These are phyloP conservation scores for Colletotrichum orbiculare DNA, from an alignment of 2,329 filamentous ascomycete genomes.

Conservation along the genomic window DNA sequence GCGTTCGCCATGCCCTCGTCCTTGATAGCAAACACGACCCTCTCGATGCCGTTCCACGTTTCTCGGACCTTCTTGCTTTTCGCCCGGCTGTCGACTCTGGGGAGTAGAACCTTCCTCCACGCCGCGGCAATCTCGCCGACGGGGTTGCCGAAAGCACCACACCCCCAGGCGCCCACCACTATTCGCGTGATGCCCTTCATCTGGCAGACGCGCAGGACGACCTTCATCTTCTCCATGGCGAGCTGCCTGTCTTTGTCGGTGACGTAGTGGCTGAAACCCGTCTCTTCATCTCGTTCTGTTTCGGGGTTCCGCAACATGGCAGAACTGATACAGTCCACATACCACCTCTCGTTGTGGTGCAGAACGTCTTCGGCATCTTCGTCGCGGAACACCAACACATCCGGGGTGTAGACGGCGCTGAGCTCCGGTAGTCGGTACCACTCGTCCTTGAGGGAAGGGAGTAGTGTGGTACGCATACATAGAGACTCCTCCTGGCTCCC, in stretches of 20 bases:
- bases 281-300: conserved; percentile 49
- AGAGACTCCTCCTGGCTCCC: conserved; percentile 71
- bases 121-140: conserved; percentile 66
- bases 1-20: conserved; percentile 61
- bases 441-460: conserved; percentile 66
- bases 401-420: conserved; percentile 65
- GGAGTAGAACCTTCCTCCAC: conserved; percentile 54
- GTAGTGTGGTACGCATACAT: conserved; percentile 69
- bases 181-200: conserved; percentile 58
- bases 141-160: conserved; percentile 72
- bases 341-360: conserved; percentile 63
- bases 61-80: conserved; percentile 42
- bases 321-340: conserved; percentile 67
- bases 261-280: conserved; percentile 50
- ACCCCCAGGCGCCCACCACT: conserved; percentile 73
- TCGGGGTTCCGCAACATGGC: conserved; percentile 71
- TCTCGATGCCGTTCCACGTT: conserved; percentile 57
- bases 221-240: conserved; percentile 65
- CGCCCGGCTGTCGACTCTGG: conserved; percentile 32
- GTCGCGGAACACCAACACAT: conserved; percentile 68
- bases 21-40: conserved; percentile 69
- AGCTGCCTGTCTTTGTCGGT: conserved; percentile 61
- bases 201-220: conserved; percentile 64
- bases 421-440: conserved; percentile 71
- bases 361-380: conserved; percentile 49